Conservation (phyloP, 306 rosid genomes). For the Biancaea sappan region DNA sequence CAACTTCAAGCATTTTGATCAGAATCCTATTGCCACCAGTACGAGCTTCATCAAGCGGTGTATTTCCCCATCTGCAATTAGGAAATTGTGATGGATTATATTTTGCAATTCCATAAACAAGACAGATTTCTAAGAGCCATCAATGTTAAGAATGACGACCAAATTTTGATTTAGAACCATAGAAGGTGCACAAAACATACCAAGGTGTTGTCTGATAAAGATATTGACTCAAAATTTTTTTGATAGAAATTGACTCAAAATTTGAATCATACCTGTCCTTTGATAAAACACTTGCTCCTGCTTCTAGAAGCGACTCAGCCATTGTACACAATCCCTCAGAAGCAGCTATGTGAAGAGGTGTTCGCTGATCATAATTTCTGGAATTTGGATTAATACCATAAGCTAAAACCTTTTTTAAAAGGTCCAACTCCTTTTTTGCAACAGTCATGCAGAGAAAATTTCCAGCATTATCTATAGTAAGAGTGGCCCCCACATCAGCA, state of each 20-base stretch:
- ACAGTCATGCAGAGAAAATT: slow-evolving; percentile 56
- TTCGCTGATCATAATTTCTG: slow-evolving; percentile 60
- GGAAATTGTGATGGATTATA: not conserved
- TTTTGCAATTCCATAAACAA: slow-evolving; percentile 12
- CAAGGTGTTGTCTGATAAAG: not conserved
- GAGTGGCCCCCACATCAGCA: slow-evolving; percentile 53
- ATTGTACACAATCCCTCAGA: slow-evolving; percentile 56
- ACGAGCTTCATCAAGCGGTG: slow-evolving; percentile 66
- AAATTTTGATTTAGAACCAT: not conserved
- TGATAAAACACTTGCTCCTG: slow-evolving; percentile 65
- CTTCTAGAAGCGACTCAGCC: slow-evolving; percentile 54
- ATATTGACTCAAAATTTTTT: not conserved
- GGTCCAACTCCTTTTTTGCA: slow-evolving; percentile 45
- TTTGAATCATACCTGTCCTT: slow-evolving; percentile 59
- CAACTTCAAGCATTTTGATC: slow-evolving; percentile 58
- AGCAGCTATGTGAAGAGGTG: slow-evolving; percentile 70
- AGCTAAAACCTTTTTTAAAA: slow-evolving; percentile 51
- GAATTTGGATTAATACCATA: slow-evolving; percentile 63
- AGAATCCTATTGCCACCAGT: slow-evolving; percentile 53
- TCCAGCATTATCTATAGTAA: slow-evolving; percentile 55
- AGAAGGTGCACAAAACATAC: slow-evolving; percentile 4
- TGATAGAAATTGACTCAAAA: no score
- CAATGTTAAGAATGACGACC: slow-evolving; percentile 5
- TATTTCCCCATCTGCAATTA: slow-evolving; percentile 71
- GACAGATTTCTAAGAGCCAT: not conserved